Percentiles rank a stretch among this genome's conserved stretches.
phyloP scores from a whole-genome alignment of 1,284 basidiomycete genomes.

The Ganoderma resinaceum region DNA sequence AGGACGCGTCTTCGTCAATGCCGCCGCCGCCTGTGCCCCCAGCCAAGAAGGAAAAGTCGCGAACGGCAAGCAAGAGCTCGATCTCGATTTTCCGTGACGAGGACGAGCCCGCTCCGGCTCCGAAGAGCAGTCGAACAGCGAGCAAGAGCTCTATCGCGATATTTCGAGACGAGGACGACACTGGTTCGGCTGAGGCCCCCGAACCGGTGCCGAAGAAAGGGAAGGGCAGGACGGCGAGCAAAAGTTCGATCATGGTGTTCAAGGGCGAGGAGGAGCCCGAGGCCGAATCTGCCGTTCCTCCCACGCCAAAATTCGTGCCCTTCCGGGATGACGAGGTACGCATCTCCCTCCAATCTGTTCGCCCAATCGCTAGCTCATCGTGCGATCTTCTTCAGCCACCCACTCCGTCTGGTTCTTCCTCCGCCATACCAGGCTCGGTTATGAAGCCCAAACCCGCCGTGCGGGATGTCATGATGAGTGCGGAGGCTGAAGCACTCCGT shows the following conservation, averaged over 20 bases:
- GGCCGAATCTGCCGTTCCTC: slow-evolving; percentile 38
- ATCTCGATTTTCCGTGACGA: slow-evolving; percentile 64
- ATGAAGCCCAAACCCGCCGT: slow-evolving; percentile 60
- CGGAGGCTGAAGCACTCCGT: slow-evolving; percentile 76
- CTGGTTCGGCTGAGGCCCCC: slow-evolving; percentile 41
- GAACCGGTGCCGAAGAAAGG: slow-evolving; percentile 36
- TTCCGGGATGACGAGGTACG: slow-evolving; percentile 58
- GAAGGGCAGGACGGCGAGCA: slow-evolving; percentile 29
- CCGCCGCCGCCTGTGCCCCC: slow-evolving; percentile 41
- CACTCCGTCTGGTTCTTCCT: slow-evolving; percentile 34
- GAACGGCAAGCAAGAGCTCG: slow-evolving; percentile 21
- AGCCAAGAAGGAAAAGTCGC: slow-evolving; percentile 35
- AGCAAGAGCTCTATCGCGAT: slow-evolving; percentile 31
- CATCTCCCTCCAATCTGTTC: neutral
- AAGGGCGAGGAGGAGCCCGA: slow-evolving; percentile 36
- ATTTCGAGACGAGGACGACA: slow-evolving; percentile 39
- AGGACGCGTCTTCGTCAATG: slow-evolving; percentile 24
- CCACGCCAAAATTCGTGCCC: slow-evolving; percentile 67
- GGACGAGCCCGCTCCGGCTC: slow-evolving; percentile 34
- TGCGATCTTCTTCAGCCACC: slow-evolving; percentile 14
- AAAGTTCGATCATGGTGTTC: slow-evolving; percentile 34
- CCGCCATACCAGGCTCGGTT: slow-evolving; percentile 52
- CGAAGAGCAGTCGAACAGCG: slow-evolving; percentile 27
- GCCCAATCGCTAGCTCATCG: neutral
- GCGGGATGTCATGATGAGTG: slow-evolving; percentile 46